Base-by-base conservation (phyloP, 768 basidiomycete species). In the Kwoniella mangroviensis region DNA sequence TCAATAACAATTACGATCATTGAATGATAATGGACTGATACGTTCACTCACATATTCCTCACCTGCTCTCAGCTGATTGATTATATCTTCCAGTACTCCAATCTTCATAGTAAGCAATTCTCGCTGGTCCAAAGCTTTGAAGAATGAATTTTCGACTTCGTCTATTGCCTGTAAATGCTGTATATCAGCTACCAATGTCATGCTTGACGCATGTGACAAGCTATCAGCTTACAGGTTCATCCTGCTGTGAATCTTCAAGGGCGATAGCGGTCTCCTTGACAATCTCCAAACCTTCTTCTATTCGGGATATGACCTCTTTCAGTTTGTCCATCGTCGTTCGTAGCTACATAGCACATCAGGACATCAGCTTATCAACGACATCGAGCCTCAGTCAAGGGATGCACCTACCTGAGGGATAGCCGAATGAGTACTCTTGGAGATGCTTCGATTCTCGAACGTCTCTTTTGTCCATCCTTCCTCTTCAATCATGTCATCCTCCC, bases 381-480 rank as follows among this genome's bases (percentile, higher is more conserved):
- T 15, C 45, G 22, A 63, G 11, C 51, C 15, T 41, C 59, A 21
- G 7, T 42, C 19, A 49, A 56, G 1, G 19, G n/a, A 60, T 51
- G 17, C 7, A 66, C 73, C 11, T 42, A 75, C 73, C 42, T 34
- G 40, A 52, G 28, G 49, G 13, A 62, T 51, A 19, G 49, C 49
- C 10, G 51, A 26, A 15, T n/a, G 12, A 12, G 43, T 65, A 22
- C 65, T 56, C 22, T 59, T 67, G 4, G 40, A 34, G 19, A 73
- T 60, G 2, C 68, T 63, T n/a, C 54, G 59, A 26, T 70, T 59
- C 51, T 60, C 45, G 45, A 76, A 80, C 9, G 74, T 73, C 1
- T 69, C 70, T 53, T 55, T 68, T 5, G 76, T 80, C 79, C 79
- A 80, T 51, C 69, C 73, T 52, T 68, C 67, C 54, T 65, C 75